phyloP scores from a whole-genome alignment of 2,329 filamentous ascomycete species.

The Bipolaris gigantea region DNA sequence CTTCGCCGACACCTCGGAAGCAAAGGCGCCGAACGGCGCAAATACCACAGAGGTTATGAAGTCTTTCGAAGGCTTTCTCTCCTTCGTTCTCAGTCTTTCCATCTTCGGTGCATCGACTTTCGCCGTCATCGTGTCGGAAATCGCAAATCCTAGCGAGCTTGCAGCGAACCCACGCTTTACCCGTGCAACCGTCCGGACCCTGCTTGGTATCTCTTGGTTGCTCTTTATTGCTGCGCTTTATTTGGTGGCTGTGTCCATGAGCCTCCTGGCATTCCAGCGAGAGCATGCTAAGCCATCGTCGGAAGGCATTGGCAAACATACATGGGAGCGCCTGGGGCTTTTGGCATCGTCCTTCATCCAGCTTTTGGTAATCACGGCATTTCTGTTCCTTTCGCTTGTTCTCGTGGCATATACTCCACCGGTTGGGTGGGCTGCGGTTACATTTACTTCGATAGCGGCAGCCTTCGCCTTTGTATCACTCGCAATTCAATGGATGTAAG shows the following conservation, averaged over 20 bases:
- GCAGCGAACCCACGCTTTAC: neutral
- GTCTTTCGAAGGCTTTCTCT: neutral
- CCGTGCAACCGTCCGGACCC: neutral
- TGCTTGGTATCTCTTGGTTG: neutral
- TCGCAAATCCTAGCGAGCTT: neutral
- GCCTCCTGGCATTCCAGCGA: neutral
- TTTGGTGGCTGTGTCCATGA: neutral
- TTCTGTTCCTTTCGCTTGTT: neutral
- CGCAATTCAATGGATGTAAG: neutral
- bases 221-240: neutral
- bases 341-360: neutral
- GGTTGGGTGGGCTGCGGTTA: neutral
- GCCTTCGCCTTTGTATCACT: neutral
- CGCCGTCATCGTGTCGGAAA: neutral
- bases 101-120: conserved; percentile 1
- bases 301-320: neutral
- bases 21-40: neutral
- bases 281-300: neutral
- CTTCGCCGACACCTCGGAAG: neutral
- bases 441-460: neutral
- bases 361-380: neutral
- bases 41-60: neutral
- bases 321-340: neutral
- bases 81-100: neutral
- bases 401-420: neutral